Evolutionary conservation across 2,329 filamentous ascomycete genomes (phyloP).

Genomic region (Zelopaecilomyces penicillatus): DNA sequence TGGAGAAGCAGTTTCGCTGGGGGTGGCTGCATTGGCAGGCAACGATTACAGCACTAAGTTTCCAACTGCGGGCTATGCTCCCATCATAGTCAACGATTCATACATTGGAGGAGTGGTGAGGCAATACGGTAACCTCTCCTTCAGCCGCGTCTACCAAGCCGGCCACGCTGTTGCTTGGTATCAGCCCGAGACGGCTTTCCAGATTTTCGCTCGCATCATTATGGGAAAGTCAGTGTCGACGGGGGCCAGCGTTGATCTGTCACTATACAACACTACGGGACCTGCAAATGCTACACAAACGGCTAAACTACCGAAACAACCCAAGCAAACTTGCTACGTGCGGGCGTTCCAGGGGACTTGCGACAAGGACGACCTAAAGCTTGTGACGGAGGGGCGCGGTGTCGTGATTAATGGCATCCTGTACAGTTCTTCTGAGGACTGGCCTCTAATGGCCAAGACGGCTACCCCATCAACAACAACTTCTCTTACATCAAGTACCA

Average conservation of each 20-base stretch:
- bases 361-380: slow-evolving; percentile 26
- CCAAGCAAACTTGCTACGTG: slow-evolving; percentile 51
- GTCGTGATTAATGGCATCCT: slow-evolving; percentile 53
- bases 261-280: slow-evolving; percentile 49
- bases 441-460: too few species aligned
- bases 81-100: slow-evolving; percentile 58
- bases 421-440: slow-evolving; percentile 20
- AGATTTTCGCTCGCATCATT: slow-evolving; percentile 53
- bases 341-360: slow-evolving; percentile 42
- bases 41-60: slow-evolving; percentile 47
- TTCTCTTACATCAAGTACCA: too few species aligned
- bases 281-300: slow-evolving; percentile 47
- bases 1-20: slow-evolving; percentile 64
- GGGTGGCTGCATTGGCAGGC: slow-evolving; percentile 43
- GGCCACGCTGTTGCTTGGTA: slow-evolving; percentile 56
- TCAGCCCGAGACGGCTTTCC: slow-evolving; percentile 51
- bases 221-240: slow-evolving; percentile 46
- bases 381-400: slow-evolving; percentile 41
- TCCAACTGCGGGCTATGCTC: slow-evolving; percentile 59
- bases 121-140: slow-evolving; percentile 67
- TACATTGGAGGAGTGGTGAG: slow-evolving; percentile 66
- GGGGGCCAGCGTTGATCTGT: slow-evolving; percentile 43
- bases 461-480: too few species aligned
- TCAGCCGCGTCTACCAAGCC: slow-evolving; percentile 57
- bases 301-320: slow-evolving; percentile 40